Base-by-base conservation (phyloP, 2,329 filamentous ascomycete species). In the Ascochyta lentis region DNA sequence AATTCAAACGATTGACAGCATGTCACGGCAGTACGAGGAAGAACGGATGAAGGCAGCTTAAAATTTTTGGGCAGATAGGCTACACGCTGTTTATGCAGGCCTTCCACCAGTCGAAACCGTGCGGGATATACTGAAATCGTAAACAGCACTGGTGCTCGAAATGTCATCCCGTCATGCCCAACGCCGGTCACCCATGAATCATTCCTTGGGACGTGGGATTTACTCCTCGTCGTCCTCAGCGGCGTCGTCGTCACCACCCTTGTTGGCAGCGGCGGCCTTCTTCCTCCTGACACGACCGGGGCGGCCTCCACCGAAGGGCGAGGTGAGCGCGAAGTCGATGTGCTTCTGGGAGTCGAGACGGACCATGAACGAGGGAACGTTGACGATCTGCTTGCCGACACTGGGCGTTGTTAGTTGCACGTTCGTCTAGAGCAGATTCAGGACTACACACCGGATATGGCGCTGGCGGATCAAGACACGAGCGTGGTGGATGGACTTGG, bases 261-360 rank as follows among this genome's bases (percentile, higher is more conserved):
- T 89, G 84, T 96, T 92, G 63, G 92, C 92, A 72, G 95, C 91
- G 86, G 92, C 94, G 81, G 93, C 91, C 93, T 98, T 99, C 95
- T 98, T 99, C 88, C 95, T 96, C 83, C 92, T 89, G 78, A 97
- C 94, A 88, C 95, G 95, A 73, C 95, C 95, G 76, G 92, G 92
- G 75, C 95, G 93, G 79, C 95, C 95, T 80, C 93, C 93, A 83
- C 95, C 95, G 77, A 96, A 97, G 79, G 95, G 94, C 79, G 94
- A 98, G 83, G 89, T 96, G 69, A 99, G 88, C 65, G 95, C 87
- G 81, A 99, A 98, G 87, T 99, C 95, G 77, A 99, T 98, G 90
- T 99, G 95, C 91, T 99, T 99, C 89, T 99, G 95, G 76, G 93
- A 97, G 87, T 99, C 95, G 78, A 99, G 92, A 84, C 95, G 95